Percentiles rank a stretch among this genome's conserved stretches.
Evolutionary conservation across 257 asterid species (phyloP).

Genomic region (Sherardia arvensis): DNA sequence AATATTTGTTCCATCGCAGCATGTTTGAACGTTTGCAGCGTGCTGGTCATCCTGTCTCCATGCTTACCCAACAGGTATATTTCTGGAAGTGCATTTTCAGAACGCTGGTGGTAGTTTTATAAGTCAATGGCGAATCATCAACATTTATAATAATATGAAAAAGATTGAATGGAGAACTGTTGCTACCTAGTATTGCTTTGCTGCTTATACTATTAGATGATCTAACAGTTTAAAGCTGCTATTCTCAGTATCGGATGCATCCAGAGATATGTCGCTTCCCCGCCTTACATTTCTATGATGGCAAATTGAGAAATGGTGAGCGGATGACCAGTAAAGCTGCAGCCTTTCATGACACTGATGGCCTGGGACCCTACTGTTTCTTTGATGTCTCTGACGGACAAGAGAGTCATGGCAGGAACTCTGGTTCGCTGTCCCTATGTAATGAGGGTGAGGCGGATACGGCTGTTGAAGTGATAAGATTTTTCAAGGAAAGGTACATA

Average conservation of each 20-base stretch:
- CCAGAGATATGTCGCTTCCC: constrained; percentile 93
- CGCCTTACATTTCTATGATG: constrained; percentile 83
- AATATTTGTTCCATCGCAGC: constrained; percentile 85
- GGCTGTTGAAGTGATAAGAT: constrained; percentile 70
- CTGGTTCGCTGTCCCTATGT: constrained; percentile 61
- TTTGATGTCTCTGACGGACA: constrained; percentile 82
- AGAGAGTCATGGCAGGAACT: constrained; percentile 72
- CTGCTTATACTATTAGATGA: constrained; percentile 12
- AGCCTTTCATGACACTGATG: constrained; percentile 62
- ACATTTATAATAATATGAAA: background rate
- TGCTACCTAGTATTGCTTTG: background rate
- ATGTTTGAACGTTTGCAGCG: constrained; percentile 97
- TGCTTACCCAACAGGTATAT: constrained; percentile 87
- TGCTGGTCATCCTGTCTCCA: constrained; percentile 94
- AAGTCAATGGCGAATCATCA: background rate
- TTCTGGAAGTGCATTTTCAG: background rate
- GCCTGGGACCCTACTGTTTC: constrained; percentile 87
- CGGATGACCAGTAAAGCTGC: constrained; percentile 54
- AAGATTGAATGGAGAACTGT: background rate
- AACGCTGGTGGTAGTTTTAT: background rate
- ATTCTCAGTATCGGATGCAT: constrained; percentile 96
- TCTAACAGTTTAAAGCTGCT: constrained; percentile 14
- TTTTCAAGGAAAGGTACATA: constrained; percentile 62
- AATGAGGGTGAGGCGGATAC: constrained; percentile 91
- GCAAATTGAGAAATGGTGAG: constrained; percentile 82